phyloP scores from a whole-genome alignment of 208 protist species.

The Crithidia acanthocephali region DNA sequence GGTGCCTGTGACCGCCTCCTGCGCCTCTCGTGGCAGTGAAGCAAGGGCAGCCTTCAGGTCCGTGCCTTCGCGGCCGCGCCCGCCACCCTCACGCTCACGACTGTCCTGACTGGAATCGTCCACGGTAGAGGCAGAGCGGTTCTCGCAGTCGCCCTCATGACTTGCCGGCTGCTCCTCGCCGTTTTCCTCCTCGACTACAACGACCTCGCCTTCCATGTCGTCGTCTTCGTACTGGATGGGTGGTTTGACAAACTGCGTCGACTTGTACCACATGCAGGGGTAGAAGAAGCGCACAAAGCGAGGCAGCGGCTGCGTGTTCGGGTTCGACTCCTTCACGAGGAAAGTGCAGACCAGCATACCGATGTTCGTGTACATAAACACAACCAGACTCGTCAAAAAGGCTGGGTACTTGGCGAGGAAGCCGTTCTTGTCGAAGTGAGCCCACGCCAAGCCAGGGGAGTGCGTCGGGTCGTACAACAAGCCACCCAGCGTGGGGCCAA shows the following conservation, averaged over 20 bases:
- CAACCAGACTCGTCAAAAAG: slow-evolving; percentile 52
- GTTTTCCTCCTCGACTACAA: slow-evolving; percentile 19
- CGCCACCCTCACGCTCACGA: no score
- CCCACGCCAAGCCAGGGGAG: slow-evolving; percentile 32
- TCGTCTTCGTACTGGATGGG: slow-evolving; percentile 29
- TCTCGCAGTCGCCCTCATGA: no score
- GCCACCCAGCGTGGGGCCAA: slow-evolving; percentile 65
- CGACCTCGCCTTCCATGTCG: no score
- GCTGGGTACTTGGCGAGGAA: slow-evolving; percentile 52
- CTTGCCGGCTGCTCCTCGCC: not conserved
- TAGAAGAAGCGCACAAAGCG: slow-evolving; percentile 27
- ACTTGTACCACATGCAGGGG: slow-evolving; percentile 32
- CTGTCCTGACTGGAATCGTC: not conserved
- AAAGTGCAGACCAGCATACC: slow-evolving; percentile 57
- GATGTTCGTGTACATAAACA: slow-evolving; percentile 62
- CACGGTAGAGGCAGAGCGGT: no score
- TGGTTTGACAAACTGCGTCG: slow-evolving; percentile 32
- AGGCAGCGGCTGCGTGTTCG: slow-evolving; percentile 53
- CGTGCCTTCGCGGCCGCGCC: not conserved
- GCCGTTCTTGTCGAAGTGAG: slow-evolving; percentile 37
- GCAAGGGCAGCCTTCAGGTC: no score
- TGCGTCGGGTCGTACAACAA: slow-evolving; percentile 66
- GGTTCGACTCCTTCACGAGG: slow-evolving; percentile 69
- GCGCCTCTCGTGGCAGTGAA: no score
- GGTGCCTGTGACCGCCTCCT: no score